These are phyloP conservation scores for Thuja plicata DNA, from an alignment of 83 land plant species.

Conservation along the genomic window DNA sequence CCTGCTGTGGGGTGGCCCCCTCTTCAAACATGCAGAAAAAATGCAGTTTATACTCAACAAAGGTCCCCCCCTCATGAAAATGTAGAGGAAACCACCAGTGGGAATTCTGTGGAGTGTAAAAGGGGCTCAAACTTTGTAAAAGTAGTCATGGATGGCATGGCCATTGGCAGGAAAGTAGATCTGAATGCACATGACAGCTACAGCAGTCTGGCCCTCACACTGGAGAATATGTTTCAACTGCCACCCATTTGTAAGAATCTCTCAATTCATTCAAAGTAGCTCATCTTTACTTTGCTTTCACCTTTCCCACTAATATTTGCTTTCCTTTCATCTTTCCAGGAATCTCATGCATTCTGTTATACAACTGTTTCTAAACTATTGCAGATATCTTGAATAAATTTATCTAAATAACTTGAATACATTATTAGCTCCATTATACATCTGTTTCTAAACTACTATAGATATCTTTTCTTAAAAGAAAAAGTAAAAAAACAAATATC, in stretches of 20 bases:
- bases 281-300: no score
- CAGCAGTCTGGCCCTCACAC: constrained; percentile 9
- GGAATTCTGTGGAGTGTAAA: background rate
- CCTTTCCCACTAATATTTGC: no score
- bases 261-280: no score
- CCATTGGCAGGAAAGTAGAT: constrained; percentile 24
- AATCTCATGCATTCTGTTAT: no score
- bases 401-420: no score
- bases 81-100: constrained; percentile 6
- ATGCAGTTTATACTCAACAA: constrained; percentile 15
- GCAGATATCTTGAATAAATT: no score
- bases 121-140: constrained; percentile 19
- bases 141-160: constrained; percentile 25
- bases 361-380: no score
- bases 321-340: no score
- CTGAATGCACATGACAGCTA: constrained; percentile 22
- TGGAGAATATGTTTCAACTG: constrained; percentile 17
- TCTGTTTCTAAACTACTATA: no score
- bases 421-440: no score
- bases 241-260: constrained; percentile 12
- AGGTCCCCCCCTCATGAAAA: background rate
- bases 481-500: no score
- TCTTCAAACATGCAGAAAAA: constrained; percentile 42
- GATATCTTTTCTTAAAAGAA: no score
- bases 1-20: constrained; percentile 52